Conservation (phyloP, 2,329 filamentous ascomycete species). For the Ophiostoma montium region DNA sequence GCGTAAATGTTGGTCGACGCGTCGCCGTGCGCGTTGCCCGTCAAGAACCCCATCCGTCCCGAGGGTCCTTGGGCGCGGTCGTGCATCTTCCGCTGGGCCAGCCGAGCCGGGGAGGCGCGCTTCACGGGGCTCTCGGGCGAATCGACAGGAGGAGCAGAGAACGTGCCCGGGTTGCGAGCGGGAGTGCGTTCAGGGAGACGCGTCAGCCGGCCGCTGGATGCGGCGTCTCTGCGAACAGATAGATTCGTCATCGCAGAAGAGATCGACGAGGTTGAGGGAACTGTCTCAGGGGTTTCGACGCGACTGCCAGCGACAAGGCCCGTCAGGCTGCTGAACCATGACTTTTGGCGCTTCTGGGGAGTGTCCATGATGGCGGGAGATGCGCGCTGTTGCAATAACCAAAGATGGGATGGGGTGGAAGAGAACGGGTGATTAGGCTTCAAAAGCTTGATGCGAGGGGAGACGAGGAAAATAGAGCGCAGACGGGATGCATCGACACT, state of each 20-base stretch:
- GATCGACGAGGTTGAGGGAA: not conserved
- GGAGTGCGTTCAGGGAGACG: constrained; percentile 7
- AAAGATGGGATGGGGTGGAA: not conserved
- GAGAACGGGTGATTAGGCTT: constrained; percentile 2
- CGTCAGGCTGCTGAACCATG: constrained; percentile 13
- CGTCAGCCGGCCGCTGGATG: constrained; percentile 1
- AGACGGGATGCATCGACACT: constrained; percentile 8
- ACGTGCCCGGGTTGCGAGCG: constrained; percentile 10
- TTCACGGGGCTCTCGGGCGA: constrained; percentile 20
- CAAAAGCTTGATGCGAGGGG: not conserved
- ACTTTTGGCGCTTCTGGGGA: constrained; percentile 11
- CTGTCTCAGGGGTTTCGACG: constrained; percentile 1
- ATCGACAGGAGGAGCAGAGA: constrained; percentile 12
- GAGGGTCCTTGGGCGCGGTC: constrained; percentile 21
- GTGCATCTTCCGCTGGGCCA: constrained; percentile 23
- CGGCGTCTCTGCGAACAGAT: not conserved
- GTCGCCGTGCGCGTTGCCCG: not conserved
- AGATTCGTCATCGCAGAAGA: not conserved
- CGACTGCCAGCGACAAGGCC: constrained; percentile 10
- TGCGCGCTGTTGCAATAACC: not conserved
- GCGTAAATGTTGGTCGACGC: not conserved
- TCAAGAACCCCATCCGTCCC: constrained; percentile 14
- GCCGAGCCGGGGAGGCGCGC: constrained; percentile 20
- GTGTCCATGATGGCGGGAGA: constrained; percentile 10
- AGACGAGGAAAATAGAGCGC: constrained; percentile 1